Evolutionary conservation across 139 green algal genomes (phyloP), one percentile per base, ranked within the genome.

Genomic region (Limnomonas spitsbergensis): DNA sequence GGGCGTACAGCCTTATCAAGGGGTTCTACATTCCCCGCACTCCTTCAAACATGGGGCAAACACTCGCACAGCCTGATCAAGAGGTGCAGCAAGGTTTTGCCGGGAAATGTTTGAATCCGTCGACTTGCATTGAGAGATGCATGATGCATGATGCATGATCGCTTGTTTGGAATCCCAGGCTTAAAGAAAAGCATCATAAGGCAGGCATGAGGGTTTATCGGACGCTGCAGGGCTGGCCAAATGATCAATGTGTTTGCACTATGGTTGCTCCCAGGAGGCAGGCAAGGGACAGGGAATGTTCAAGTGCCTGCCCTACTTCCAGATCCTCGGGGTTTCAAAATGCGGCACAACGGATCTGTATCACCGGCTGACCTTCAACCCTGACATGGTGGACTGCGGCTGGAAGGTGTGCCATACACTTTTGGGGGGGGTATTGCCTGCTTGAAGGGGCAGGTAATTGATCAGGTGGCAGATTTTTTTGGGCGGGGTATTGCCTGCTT

Each of bases 331-430:
- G 4, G 83, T 87, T 1, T 84, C 81, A 70, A 91, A 91, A 73
- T 89, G 87, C 67, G 87, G 87, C 40, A 91, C 87, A 0, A 91
- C 87, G 0, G 87, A 91, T 40, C 53, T 90, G 20, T 91, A 90
- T 75, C 80, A 87, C 73, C 66, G 87, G 26, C 78, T 91, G 2
- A 79, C 78, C 2, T 29, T 67, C 38, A 84, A 91, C 78, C 83
- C 77, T 1, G 77, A 89, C 35, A 80, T 87, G 69, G 69, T 87
- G 4, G 82, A 87, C 39, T 84, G 82, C 75, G 47, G 24, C 1
- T 87, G 79, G 78, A 87, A 87, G 73, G 82, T 85, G 61, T 2
- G 80, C 66, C 2, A 26, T 4, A 20, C n/a, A n/a, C n/a, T n/a
- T n/a, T n/a, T n/a, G n/a, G n/a, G n/a, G n/a, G n/a, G n/a, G n/a